A percentile compares a stretch with the other conserved stretches of the same genome.
Conservation (phyloP, 805 yeast species). For the Saccharomycodes ludwigii region DNA sequence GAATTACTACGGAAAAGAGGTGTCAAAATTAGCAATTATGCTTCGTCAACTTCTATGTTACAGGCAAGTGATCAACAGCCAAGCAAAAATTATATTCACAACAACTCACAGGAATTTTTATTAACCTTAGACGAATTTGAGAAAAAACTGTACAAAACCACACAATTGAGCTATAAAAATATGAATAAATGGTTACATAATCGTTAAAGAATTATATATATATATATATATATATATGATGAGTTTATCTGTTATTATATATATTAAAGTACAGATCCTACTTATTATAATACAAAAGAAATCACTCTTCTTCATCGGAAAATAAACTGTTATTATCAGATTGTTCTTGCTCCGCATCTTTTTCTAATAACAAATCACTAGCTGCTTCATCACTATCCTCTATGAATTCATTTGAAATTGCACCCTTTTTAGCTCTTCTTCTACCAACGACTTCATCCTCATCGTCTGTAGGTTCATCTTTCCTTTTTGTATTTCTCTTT, state of each 20-base stretch:
- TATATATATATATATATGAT: constrained; percentile 2
- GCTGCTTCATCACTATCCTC: constrained; percentile 33
- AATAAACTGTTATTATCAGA: too few species aligned
- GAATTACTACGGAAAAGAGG: constrained; percentile 54
- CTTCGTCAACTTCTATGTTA: constrained; percentile 23
- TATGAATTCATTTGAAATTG: constrained; percentile 27
- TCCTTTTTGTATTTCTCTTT: constrained; percentile 28
- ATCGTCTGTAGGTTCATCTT: constrained; percentile 34
- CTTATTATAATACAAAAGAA: too few species aligned
- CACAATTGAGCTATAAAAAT: constrained; percentile 39
- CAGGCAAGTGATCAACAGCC: constrained; percentile 29
- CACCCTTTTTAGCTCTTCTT: constrained; percentile 17
- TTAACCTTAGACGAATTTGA: constrained; percentile 70
- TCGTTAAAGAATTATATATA: neutral
- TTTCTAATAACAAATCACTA: constrained; percentile 1
- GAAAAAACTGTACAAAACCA: constrained; percentile 38
- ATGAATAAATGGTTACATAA: constrained; percentile 30
- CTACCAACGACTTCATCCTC: constrained; percentile 17
- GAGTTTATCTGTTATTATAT: too few species aligned
- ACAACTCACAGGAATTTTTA: constrained; percentile 29
- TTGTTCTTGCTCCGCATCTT: too few species aligned
- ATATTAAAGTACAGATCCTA: too few species aligned
- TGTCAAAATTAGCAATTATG: constrained; percentile 59
- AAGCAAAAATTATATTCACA: constrained; percentile 17
- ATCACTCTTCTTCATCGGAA: too few species aligned